Evolutionary conservation across 345 rosid species (phyloP).

Genomic region (Mangifera indica): DNA sequence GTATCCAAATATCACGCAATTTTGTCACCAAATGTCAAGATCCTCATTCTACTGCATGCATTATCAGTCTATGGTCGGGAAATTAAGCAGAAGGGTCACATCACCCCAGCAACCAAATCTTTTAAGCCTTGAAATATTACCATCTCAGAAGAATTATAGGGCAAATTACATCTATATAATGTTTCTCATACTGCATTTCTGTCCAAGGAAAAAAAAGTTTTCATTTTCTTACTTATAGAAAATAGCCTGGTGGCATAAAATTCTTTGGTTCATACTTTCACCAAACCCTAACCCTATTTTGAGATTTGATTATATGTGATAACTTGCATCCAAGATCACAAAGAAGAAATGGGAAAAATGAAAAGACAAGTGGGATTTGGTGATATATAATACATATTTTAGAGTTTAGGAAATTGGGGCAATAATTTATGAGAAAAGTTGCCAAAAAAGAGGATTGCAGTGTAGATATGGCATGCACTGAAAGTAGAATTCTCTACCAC

Average conservation of each 20-base stretch:
- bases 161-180: no score
- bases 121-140: constrained; percentile 20
- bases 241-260: not conserved
- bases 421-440: constrained; percentile 24
- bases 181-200: not conserved
- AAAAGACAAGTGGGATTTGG: constrained; percentile 19
- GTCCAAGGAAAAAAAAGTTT: not conserved
- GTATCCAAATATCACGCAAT: constrained; percentile 17
- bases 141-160: no score
- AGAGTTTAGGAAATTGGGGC: constrained; percentile 35
- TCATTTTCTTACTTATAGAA: constrained; percentile 10
- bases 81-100: constrained; percentile 27
- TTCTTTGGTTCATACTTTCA: not conserved
- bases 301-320: not conserved
- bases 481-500: constrained; percentile 35
- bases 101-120: constrained; percentile 49
- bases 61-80: constrained; percentile 18
- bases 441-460: constrained; percentile 36
- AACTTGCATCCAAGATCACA: constrained; percentile 1
- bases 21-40: constrained; percentile 32
- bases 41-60: constrained; percentile 13
- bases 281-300: constrained; percentile 14
- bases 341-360: not conserved
- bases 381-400: not conserved
- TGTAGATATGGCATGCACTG: constrained; percentile 31